These are phyloP conservation scores for Mikania micrantha DNA, from an alignment of 129 eudicot species.

Conservation along the genomic window DNA sequence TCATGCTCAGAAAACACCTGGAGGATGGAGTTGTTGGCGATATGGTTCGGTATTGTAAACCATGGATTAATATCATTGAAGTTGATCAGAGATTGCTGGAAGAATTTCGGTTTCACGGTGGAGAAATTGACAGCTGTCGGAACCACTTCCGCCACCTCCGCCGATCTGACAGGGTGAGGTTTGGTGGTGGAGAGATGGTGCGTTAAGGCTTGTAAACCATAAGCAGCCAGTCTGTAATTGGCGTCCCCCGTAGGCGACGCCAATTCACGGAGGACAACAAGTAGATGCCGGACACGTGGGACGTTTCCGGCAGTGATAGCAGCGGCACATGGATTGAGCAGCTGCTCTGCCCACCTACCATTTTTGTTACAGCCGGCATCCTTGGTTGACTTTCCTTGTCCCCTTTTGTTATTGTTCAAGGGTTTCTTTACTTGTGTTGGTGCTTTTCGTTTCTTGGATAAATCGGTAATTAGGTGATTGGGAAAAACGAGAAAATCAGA, in stretches of 20 bases:
- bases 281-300: slow-evolving; percentile 60
- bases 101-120: slow-evolving; percentile 49
- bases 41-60: slow-evolving; percentile 76
- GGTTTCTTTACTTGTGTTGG: slow-evolving; percentile 38
- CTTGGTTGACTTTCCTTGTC: slow-evolving; percentile 33
- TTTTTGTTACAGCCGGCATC: slow-evolving; percentile 33
- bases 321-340: slow-evolving; percentile 74
- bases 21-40: slow-evolving; percentile 74
- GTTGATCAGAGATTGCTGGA: slow-evolving; percentile 48
- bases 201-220: slow-evolving; percentile 62
- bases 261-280: slow-evolving; percentile 62
- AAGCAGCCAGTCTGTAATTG: slow-evolving; percentile 61
- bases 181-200: slow-evolving; percentile 50
- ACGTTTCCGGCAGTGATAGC: slow-evolving; percentile 60
- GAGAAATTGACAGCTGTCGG: slow-evolving; percentile 33
- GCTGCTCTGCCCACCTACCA: slow-evolving; percentile 87
- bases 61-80: slow-evolving; percentile 77
- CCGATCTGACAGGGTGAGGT: neutral
- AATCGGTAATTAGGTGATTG: slow-evolving; percentile 15
- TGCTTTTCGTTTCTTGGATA: slow-evolving; percentile 57
- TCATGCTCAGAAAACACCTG: slow-evolving; percentile 50
- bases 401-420: slow-evolving; percentile 35
- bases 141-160: slow-evolving; percentile 10
- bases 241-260: slow-evolving; percentile 77
- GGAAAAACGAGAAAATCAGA: slow-evolving; percentile 21